Percentiles rank a stretch among this genome's conserved stretches.
These are phyloP conservation scores for Sugiyamaella xylanicola DNA, from an alignment of 1,139 yeast genomes.

Conservation along the genomic window DNA sequence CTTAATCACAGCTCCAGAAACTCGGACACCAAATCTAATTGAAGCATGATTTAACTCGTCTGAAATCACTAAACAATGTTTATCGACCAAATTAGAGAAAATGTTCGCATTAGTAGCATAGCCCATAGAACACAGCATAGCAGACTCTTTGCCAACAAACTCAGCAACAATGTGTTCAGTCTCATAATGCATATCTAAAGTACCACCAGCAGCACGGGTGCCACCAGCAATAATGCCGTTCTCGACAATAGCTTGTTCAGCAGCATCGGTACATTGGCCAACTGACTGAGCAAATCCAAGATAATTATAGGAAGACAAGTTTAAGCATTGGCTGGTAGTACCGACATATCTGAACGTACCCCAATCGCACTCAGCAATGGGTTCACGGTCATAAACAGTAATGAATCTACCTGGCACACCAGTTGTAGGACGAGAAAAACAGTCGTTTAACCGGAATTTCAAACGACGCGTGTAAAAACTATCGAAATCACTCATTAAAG, in stretches of 20 bases:
- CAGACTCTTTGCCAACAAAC: slow-evolving; percentile 89
- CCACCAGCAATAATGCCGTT: slow-evolving; percentile 83
- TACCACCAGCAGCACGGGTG: slow-evolving; percentile 73
- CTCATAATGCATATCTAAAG: slow-evolving; percentile 69
- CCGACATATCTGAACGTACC: slow-evolving; percentile 70
- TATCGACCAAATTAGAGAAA: slow-evolving; percentile 80
- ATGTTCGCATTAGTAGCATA: slow-evolving; percentile 95
- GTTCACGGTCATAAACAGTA: slow-evolving; percentile 72
- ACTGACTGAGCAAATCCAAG: slow-evolving; percentile 95
- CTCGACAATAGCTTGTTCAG: slow-evolving; percentile 61
- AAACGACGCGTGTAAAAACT: slow-evolving; percentile 89
- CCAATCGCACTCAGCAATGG: slow-evolving; percentile 56
- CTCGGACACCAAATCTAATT: slow-evolving; percentile 89
- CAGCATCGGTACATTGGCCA: slow-evolving; percentile 85
- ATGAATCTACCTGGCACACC: slow-evolving; percentile 97
- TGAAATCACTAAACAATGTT: slow-evolving; percentile 85
- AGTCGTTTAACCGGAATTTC: slow-evolving; percentile 88
- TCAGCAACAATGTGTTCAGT: slow-evolving; percentile 80
- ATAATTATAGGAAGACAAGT: slow-evolving; percentile 88
- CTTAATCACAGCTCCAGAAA: slow-evolving; percentile 91
- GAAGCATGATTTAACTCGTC: slow-evolving; percentile 97
- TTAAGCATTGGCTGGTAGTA: slow-evolving; percentile 71
- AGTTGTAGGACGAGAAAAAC: slow-evolving; percentile 91
- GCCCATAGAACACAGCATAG: slow-evolving; percentile 88
- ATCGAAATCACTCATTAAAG: slow-evolving; percentile 93